Conservation (phyloP, 2,329 filamentous ascomycete species). For the Penicillium sp. region DNA sequence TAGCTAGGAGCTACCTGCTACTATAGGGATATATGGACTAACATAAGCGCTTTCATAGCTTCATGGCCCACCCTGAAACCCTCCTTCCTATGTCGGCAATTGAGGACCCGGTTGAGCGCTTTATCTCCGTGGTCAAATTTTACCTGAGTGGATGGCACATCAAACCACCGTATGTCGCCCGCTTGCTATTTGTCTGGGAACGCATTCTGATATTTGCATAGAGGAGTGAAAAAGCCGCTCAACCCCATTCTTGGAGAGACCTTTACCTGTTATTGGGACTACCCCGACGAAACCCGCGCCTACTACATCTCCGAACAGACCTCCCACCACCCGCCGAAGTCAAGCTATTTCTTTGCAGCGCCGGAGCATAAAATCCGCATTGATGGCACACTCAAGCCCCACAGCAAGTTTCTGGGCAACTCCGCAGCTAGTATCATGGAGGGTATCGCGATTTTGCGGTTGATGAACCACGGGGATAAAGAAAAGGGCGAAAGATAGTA, state of each 20-base stretch:
- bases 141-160: conserved; percentile 99
- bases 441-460: conserved; percentile 80
- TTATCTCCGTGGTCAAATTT: conserved; percentile 95
- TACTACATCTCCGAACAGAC: conserved; percentile 99
- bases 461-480: conserved; percentile 72
- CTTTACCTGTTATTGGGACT: conserved; percentile 94
- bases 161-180: conserved; percentile 75
- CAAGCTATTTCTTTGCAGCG: conserved; percentile 98
- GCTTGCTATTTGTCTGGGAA: not conserved
- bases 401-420: conserved; percentile 93
- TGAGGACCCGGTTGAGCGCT: conserved; percentile 84
- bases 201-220: conserved; percentile 39
- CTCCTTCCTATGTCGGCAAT: conserved; percentile 83
- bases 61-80: conserved; percentile 98
- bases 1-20: not conserved
- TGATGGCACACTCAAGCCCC: conserved; percentile 90
- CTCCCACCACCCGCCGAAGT: conserved; percentile 96
- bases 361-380: conserved; percentile 92
- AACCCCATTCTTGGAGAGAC: conserved; percentile 95
- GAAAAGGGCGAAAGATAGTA: conserved; percentile 82
- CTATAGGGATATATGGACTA: not conserved
- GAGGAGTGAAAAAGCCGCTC: conserved; percentile 95
- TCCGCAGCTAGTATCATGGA: conserved; percentile 99
- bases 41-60: conserved; percentile 56
- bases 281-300: conserved; percentile 76